Evolutionary conservation across 495 filamentous ascomycete genomes (phyloP), one percentile per base, ranked within the genome.

Genomic region (Xylaria grammica): DNA sequence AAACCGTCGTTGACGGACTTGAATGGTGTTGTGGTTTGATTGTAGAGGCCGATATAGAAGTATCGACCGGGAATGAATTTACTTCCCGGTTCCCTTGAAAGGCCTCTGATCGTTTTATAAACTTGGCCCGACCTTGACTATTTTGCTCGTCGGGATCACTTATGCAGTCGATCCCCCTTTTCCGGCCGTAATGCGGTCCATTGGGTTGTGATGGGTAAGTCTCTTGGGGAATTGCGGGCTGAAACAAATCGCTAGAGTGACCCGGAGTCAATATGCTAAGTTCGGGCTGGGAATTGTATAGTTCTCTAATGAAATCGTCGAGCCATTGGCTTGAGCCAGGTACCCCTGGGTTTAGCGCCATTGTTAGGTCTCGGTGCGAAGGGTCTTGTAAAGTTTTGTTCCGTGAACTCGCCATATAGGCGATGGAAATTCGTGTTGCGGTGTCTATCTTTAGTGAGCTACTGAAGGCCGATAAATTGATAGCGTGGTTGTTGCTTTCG

Each of bases 241-340:
- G 20, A 3, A 40, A 55, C 3, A 4, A 17, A 30, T 55, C 3
- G 10, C 36, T 19, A 9, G 4, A 19, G 15, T 15, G 7, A n/a
- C 11, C 49, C 30, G 17, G 27, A 0, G 49, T 1, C 2, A 27
- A 19, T 19, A 8, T 29, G 19, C 11, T 8, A 2, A 8, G 15
- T 24, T 5, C 9, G 19, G 26, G 6, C 30, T 51, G 42, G 42
- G 11, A 22, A 46, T 46, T 10, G 20, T 30, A 19, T 30, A 19
- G 2, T 51, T 19, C 26, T 27, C 17, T 4, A 9, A 51, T 51
- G 30, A n/a, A 51, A 51, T 51, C 49, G 27, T 51, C 49, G 15
- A 51, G 49, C 49, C 49, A 51, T 51, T 51, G 49, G 27, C 49
- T 51, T 19, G 49, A 51, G 26, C 26, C 4, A 3, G 15, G 49